Base-by-base conservation (phyloP, 371 early-diverging fungal genomes). In the Rhizopus stolonifer region DNA sequence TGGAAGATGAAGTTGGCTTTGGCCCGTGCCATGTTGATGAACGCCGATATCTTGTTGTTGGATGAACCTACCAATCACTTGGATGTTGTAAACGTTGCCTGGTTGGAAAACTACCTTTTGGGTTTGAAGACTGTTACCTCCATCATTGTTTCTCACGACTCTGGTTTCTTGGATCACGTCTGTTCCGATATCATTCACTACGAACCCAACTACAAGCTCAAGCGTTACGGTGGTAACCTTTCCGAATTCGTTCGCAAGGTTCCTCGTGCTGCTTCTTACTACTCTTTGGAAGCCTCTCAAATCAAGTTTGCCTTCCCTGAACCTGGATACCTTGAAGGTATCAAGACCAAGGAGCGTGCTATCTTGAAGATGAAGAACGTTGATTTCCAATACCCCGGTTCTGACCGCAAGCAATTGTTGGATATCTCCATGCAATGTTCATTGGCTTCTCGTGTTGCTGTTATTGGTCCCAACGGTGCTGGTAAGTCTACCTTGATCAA, bases 51-150 rank as follows among this genome's bases (percentile, higher is more conserved):
- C 46, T 68, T 94, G 52, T 66, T 94, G 46, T 71, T 94, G 56
- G 94, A 94, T 72, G 94, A 94, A 72, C 94, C 94, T 45, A 93
- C 94, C 34, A 93, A 93, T 74, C 94, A 93, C 67, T 75, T 93
- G 82, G 94, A 94, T 67, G 86, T 82, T 25, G 79, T 65, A 34
- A 90, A 90, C 70, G 85, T 90, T 50, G 81, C 81, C 40, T 93
- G 90, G 91, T 72, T 93, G 32, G 89, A 90, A 65, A 80, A 89
- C 60, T 89, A 89, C 62, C 82, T 92, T 18, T 71, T 77, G 56
- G 73, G 79, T 50, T 78, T 84, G 46, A 78, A 80, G 45, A 80
- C 86, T 36, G 78, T 89, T 47, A 92, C 92, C 2, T 83, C 79
- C 42, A 77, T 94, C 60, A 84, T 94, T 56, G 92, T 94, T 9